These are phyloP conservation scores for Arthrobotrys iridis DNA, from an alignment of 2,329 filamentous ascomycete genomes.

Conservation along the genomic window DNA sequence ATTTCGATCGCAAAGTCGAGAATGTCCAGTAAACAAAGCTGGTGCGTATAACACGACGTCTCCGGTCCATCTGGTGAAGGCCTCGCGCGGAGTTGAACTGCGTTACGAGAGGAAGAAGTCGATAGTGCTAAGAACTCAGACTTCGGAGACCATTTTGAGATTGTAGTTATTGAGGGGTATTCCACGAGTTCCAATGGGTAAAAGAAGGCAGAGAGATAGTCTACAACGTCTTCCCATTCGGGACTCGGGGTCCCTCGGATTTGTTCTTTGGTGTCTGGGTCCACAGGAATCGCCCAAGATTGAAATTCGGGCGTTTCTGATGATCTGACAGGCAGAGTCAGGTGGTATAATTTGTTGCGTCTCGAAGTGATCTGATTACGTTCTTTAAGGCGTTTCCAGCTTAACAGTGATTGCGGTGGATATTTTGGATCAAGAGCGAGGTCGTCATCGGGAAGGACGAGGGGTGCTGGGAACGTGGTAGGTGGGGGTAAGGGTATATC, in stretches of 20 bases:
- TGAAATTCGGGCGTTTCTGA: constrained; percentile 61
- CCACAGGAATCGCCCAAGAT: constrained; percentile 62
- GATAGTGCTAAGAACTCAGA: constrained; percentile 59
- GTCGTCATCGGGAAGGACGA: constrained; percentile 71
- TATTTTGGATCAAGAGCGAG: constrained; percentile 67
- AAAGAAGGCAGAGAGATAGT: constrained; percentile 64
- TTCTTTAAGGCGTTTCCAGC: constrained; percentile 64
- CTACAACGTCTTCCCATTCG: constrained; percentile 60
- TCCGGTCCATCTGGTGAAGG: constrained; percentile 14
- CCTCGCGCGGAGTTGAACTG: constrained; percentile 60
- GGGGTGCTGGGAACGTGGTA: constrained; percentile 68
- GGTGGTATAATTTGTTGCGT: constrained; percentile 68
- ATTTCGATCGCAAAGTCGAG: constrained; percentile 68
- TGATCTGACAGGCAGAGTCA: constrained; percentile 63
- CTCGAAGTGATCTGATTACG: constrained; percentile 66
- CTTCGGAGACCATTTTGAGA: constrained; percentile 56
- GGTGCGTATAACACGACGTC: constrained; percentile 59
- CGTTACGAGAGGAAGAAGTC: constrained; percentile 64
- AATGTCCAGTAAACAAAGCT: constrained; percentile 71
- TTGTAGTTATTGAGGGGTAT: constrained; percentile 34
- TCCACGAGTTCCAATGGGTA: constrained; percentile 24
- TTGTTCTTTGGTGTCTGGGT: constrained; percentile 22
- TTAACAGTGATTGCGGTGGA: constrained; percentile 67
- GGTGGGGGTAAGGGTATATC: not conserved
- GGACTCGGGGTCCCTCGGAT: constrained; percentile 39